These are phyloP conservation scores for Oxyria digyna DNA, from an alignment of 148 eudicot genomes.

Conservation along the genomic window DNA sequence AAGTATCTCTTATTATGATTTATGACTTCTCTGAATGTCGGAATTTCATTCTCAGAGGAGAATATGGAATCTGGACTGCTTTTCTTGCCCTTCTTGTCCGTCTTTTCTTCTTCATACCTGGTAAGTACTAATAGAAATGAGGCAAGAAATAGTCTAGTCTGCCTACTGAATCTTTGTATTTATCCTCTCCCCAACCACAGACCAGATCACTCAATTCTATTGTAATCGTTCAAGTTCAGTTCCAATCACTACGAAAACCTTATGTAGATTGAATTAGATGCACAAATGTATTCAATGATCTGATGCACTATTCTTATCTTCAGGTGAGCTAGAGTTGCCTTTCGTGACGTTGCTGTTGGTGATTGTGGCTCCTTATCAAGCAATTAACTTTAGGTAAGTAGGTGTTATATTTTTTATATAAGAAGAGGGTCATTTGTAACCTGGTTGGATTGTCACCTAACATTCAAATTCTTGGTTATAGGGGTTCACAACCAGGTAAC, in stretches of 20 bases:
- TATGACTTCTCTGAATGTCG: neutral
- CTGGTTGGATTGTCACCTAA: neutral
- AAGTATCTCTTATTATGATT: constrained; percentile 5
- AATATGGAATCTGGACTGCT: constrained; percentile 87
- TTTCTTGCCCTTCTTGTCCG: constrained; percentile 71
- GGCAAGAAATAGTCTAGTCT: neutral
- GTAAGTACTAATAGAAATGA: constrained; percentile 16
- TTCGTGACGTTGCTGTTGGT: constrained; percentile 53
- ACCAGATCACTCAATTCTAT: neutral
- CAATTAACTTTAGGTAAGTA: constrained; percentile 59
- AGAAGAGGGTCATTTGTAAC: neutral
- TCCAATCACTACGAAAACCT: neutral
- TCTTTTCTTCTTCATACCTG: constrained; percentile 81
- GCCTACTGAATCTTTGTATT: neutral
- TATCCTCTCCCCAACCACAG: neutral
- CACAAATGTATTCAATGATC: neutral
- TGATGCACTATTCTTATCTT: constrained; percentile 6
- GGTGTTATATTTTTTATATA: neutral
- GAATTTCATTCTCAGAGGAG: constrained; percentile 50
- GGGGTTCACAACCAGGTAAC: constrained; percentile 64
- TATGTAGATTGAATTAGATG: neutral
- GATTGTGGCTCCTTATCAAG: constrained; percentile 61
- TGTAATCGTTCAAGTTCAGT: neutral
- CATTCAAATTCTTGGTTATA: constrained; percentile 17
- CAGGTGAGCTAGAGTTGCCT: constrained; percentile 88